Base-by-base conservation (phyloP, 768 basidiomycete species). In the Lepiota brunneoincarnata region DNA sequence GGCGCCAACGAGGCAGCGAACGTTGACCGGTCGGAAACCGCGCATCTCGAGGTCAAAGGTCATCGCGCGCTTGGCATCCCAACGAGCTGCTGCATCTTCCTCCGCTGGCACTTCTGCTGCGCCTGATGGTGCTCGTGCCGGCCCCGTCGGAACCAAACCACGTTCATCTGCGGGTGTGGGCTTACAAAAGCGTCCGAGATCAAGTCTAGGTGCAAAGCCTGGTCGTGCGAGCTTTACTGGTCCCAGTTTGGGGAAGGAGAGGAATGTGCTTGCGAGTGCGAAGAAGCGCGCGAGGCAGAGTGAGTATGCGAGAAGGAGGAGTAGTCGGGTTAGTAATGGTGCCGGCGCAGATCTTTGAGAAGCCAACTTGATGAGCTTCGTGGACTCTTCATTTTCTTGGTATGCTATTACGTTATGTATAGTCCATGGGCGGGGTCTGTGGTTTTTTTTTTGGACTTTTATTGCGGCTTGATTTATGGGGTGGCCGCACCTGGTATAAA, bases 1-100 rank as follows among this genome's bases (percentile, higher is more conserved):
- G 15, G 38, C 45, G 17, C 6, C 38, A 28, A 53, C 61, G 23
- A 63, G 59, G 38, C 67, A 67, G 44, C 67, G 71, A 20, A 69
- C 70, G 6, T 49, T 75, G 17, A 67, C 74, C 23, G 75, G 78
- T 7, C 80, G 87, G 53, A 85, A 83, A 64, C 90, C 90, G 3
- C 81, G 89, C 6, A 89, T 92, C 58, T 92, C 90, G 39, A 81
- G 91, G 36, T 89, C 88, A 23, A 86, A 84, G 57, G 87, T 92
- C 37, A 89, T 91, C 41, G 87, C 89, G 0, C 81, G 77, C 60
- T 72, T 91, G 34, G 87, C 85, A 1, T 86, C 86, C 12, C 86
- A 91, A 66, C 82, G 90, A 5, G 81, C 78, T 12, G 79, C 80
- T 2, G 59, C 55, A 24, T 47, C 59, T 35, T 52, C 60, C 26